Evolutionary conservation across 495 filamentous ascomycete species (phyloP), one percentile per base, ranked within the genome.

Genomic region (Podospora bellae-mahoneyi): DNA sequence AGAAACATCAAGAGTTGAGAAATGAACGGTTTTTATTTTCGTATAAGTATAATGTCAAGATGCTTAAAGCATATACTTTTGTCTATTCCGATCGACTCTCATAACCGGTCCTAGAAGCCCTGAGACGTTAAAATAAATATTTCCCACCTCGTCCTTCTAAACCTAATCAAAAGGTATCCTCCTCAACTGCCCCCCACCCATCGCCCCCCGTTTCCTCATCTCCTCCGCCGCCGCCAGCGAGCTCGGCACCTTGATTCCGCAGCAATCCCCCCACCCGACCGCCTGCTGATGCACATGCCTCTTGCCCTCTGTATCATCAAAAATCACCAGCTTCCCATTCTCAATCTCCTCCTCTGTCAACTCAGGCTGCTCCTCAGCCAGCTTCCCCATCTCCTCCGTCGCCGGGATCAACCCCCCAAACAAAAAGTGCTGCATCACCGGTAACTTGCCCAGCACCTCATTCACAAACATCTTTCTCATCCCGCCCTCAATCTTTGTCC

Each of bases 361-460:
- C 16, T 66, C 60, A 15, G 78, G 66, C 9, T 77, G 80, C 0
- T 70, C 77, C 34, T 83, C 81, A 16, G 82, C 82, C 69, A 86
- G 86, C 53, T 80, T 83, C 56, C 88, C 90, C 95, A 98, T 97
- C 2, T 87, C 92, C 66, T 92, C 86, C 2, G 79, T 86, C 2
- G 94, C 92, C 2, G 92, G 90, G 3, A 99, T 81, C 54, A 99
- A 80, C 10, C 83, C 83, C 18, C 96, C 95, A 77, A 99, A 99
- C 30, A 96, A 75, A 75, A 99, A 98, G 77, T 99, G 96, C 76
- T 99, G 95, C 90, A 97, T 97, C 55, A 99, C 95, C 6, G 96
- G 96, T 64, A 98, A 76, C 80, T 99, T 99, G 27, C 90, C 87
- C 57, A 99, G 80, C 0, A 99, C 94, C 77, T 99, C 96, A 55